Evolutionary conservation across 345 rosid genomes (phyloP), one percentile per base, ranked within the genome.

Genomic region (Eucalyptus pauciflora): DNA sequence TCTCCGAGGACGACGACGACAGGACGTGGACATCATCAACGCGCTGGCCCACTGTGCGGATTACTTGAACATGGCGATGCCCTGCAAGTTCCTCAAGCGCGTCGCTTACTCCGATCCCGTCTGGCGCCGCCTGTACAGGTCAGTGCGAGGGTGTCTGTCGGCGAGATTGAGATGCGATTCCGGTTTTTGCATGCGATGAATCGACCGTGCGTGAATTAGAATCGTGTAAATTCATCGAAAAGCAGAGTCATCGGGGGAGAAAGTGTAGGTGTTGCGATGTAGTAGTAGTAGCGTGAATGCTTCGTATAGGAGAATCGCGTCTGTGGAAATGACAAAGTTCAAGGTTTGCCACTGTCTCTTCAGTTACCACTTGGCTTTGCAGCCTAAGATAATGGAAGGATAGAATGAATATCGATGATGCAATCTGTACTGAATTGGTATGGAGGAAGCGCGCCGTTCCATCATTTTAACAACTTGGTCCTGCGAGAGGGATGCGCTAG

Each of bases 41-140:
- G 71, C 94, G 2, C 86, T 94, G 49, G 93, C 90, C 87, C 93
- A 90, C 88, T 95, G 95, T 87, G 92, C 91, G 56, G 51, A 50
- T 69, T 90, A 90, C 90, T 92, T 93, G 87, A 92, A 89, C 92
- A 50, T 93, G 80, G 93, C 94, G 86, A 90, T 92, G 87, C 33
- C 96, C 88, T 94, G 92, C 90, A 93, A 93, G 88, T 92, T 80
- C 87, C 91, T 95, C 91, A 90, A 92, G 86, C 89, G 86, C 25
- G 91, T 90, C 27, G 93, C 94, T 62, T 94, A 93, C 87, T 93
- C 94, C 85, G 95, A 94, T 86, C 83, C 95, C 86, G 43, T 94
- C 60, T 93, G 97, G 94, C 91, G 9, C 52, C 93, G 91, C 86
- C 88, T 88, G 45, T 95, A 92, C 87, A 92, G 95, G 95, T 88